phyloP scores from a whole-genome alignment of 2,329 filamentous ascomycete genomes.

The Chaetothyriales sp. region DNA sequence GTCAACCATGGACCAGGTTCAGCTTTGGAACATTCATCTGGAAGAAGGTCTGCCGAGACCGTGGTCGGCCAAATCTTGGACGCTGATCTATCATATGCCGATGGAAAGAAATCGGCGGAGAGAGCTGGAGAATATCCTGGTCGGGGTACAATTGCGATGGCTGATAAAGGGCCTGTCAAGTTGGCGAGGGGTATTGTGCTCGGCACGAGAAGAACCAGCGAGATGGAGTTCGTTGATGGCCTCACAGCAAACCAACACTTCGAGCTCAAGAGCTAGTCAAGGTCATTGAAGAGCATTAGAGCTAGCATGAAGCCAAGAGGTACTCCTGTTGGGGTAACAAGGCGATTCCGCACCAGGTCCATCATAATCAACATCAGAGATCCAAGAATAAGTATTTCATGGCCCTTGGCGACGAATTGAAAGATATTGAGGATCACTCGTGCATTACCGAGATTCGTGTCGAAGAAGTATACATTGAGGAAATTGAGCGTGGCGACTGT shows the following conservation, averaged over 20 bases:
- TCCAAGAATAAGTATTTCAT: neutral
- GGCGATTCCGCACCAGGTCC: neutral
- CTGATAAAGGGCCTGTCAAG: slow-evolving; percentile 1
- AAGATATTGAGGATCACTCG: neutral
- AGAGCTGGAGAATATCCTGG: neutral
- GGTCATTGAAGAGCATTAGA: neutral
- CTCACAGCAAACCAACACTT: neutral
- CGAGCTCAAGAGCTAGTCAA: neutral
- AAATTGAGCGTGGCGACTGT: neutral
- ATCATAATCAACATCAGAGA: slow-evolving; percentile 1
- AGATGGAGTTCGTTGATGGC: neutral
- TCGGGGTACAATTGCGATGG: slow-evolving; percentile 1
- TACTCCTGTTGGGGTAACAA: neutral
- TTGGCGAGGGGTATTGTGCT: neutral
- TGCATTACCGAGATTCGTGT: neutral
- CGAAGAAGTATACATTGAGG: neutral
- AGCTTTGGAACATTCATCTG: neutral
- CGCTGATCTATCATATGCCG: neutral
- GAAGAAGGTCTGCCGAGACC: neutral
- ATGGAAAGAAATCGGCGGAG: neutral
- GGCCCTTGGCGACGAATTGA: slow-evolving; percentile 2
- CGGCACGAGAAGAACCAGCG: neutral
- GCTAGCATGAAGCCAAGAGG: neutral
- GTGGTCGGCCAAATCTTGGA: neutral
- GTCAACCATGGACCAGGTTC: neutral